phyloP scores from a whole-genome alignment of 768 basidiomycete genomes.

The Suillus subalutaceus region DNA sequence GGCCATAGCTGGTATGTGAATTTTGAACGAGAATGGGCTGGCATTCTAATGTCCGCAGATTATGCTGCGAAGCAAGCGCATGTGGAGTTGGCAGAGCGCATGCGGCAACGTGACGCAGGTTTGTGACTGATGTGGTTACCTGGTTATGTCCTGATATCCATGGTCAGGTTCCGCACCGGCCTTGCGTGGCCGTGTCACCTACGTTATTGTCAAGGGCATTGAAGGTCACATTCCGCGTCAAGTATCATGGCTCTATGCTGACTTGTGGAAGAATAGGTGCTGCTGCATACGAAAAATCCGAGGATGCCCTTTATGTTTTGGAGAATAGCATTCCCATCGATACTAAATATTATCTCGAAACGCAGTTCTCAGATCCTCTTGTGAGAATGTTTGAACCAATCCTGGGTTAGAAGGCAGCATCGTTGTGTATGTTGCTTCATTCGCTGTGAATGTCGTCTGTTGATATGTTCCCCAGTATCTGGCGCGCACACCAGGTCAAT shows the following conservation, averaged over 20 bases:
- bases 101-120: conserved; percentile 95
- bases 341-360: conserved; percentile 97
- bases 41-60: conserved; percentile 47
- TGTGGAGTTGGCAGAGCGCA: conserved; percentile 91
- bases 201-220: conserved; percentile 96
- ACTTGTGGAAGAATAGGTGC: conserved; percentile 65
- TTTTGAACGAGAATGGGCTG: neutral
- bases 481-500: conserved; percentile 97
- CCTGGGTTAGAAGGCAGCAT: conserved; percentile 86
- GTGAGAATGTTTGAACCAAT: conserved; percentile 99
- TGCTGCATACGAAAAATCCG: conserved; percentile 97
- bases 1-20: conserved; percentile 71
- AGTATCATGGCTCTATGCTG: neutral
- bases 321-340: conserved; percentile 99
- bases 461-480: conserved; percentile 59
- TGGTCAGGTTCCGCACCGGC: conserved; percentile 87
- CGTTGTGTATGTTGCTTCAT: conserved; percentile 60
- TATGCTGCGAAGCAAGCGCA: conserved; percentile 97
- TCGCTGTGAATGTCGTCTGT: conserved; percentile 14
- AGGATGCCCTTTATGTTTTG: conserved; percentile 95
- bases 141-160: neutral
- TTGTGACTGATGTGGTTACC: conserved; percentile 17
- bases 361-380: conserved; percentile 95
- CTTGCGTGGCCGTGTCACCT: conserved; percentile 98
- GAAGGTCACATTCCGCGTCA: conserved; percentile 61